Evolutionary conservation across 2,329 filamentous ascomycete species (phyloP).

Genomic region (Sclerotinia borealis): DNA sequence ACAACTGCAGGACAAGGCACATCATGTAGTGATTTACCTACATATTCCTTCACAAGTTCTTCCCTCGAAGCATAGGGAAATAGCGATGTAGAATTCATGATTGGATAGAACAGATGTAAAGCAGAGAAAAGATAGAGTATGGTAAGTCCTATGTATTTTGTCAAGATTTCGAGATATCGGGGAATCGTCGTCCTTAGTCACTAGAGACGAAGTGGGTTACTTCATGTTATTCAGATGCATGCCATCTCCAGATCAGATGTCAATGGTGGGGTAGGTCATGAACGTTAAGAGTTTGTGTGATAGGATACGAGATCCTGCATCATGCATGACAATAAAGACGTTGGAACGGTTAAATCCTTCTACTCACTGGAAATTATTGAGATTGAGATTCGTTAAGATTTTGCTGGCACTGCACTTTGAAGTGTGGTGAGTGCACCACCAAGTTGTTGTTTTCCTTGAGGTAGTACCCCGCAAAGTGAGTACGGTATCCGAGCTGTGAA

Average conservation of each 20-base stretch:
- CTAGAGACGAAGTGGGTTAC: background rate
- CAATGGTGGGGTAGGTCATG: background rate
- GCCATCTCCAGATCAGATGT: too few relatives aligned
- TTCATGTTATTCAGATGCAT: too few relatives aligned
- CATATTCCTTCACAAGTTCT: slow-evolving; percentile 40
- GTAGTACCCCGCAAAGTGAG: background rate
- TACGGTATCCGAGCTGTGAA: background rate
- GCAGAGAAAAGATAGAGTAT: background rate
- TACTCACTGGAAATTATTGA: too few relatives aligned
- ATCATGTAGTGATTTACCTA: slow-evolving; percentile 54
- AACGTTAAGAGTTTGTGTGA: background rate
- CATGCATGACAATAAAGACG: background rate
- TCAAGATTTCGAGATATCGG: background rate
- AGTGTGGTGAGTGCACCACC: too few relatives aligned
- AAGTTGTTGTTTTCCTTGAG: too few relatives aligned
- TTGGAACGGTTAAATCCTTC: background rate
- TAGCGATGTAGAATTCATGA: slow-evolving; percentile 24
- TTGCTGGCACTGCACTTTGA: too few relatives aligned
- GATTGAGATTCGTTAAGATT: too few relatives aligned
- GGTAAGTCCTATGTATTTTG: background rate
- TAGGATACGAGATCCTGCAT: background rate
- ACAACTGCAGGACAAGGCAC: slow-evolving; percentile 62
- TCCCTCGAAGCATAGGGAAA: slow-evolving; percentile 32
- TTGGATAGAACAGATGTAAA: background rate
- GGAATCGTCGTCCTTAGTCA: background rate